Evolutionary conservation across 495 filamentous ascomycete species (phyloP).

Genomic region (Trichodelitschia bisporula): DNA sequence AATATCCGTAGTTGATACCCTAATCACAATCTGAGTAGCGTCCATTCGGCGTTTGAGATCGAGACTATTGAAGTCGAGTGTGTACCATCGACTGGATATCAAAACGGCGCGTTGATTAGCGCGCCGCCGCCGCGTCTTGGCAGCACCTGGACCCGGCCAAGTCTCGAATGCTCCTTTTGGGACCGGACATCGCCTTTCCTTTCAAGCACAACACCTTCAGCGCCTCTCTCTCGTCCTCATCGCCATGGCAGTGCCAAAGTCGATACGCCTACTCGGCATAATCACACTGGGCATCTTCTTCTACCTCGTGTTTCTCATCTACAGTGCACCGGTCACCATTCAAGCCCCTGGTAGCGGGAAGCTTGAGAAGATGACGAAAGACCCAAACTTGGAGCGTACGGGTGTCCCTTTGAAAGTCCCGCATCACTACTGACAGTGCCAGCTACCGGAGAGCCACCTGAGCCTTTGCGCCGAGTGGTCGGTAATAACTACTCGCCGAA

Average conservation of each 20-base stretch:
- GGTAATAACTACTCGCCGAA: constrained; percentile 49
- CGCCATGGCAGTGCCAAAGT: constrained; percentile 56
- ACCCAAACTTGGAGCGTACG: constrained; percentile 69
- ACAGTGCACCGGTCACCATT: constrained; percentile 20
- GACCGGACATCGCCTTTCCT: too few species aligned
- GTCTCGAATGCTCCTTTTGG: too few species aligned
- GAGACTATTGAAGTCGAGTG: too few species aligned
- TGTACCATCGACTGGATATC: too few species aligned
- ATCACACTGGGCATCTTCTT: constrained; percentile 42
- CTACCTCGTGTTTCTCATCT: constrained; percentile 51
- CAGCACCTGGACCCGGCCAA: too few species aligned
- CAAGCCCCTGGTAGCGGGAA: constrained; percentile 11
- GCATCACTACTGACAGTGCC: constrained; percentile 2
- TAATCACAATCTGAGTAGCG: too few species aligned
- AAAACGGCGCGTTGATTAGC: too few species aligned
- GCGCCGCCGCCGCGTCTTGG: too few species aligned
- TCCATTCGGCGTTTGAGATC: too few species aligned
- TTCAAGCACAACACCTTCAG: too few species aligned
- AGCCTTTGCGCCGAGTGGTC: constrained; percentile 36
- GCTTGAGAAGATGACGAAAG: constrained; percentile 23
- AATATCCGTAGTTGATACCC: too few species aligned
- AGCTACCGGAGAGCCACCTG: constrained; percentile 68
- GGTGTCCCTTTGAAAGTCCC: constrained; percentile 2
- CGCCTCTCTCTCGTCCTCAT: neutral
- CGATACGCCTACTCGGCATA: constrained; percentile 54